Evolutionary conservation across 2,329 filamentous ascomycete genomes (phyloP), one percentile per base, ranked within the genome.

Genomic region (Taxawa tesnikishii): DNA sequence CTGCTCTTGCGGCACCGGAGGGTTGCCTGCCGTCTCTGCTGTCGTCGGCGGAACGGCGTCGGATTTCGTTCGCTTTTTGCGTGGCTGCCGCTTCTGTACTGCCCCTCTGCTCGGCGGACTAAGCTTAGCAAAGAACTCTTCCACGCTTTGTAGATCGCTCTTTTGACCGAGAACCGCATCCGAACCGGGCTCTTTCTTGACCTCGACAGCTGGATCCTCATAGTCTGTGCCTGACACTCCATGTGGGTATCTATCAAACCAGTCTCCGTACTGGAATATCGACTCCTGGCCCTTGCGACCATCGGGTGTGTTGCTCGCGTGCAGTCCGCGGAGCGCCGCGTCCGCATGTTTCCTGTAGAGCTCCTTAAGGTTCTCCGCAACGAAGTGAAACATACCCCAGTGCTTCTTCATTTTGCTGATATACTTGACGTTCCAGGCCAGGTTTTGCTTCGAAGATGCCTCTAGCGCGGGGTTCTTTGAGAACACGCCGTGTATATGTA

Each of bases 301-400:
- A 14, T 53, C 50, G 26, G 50, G 46, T 11, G 40, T 49, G 15
- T 17, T 10, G 54, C 38, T 59, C 52, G 41, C 65, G 9, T 53
- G 56, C n/a, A 65, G 65, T 7, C 82, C 83, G 43, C 75, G 72
- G 32, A 78, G 67, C 17, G 78, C 75, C n/a, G 79, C 79, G 53
- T 94, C 85, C 11, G 85, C 78, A 44, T 85, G 88, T 29, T 76
- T 73, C 31, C 81, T 75, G 51, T 94, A 98, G 39, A 92, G 75
- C 33, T 88, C 81, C 38, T 90, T 85, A 21, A 94, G 68, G 47
- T 88, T 90, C 51, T 96, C 87, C 1, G 84, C 79, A 71, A 96
- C 87, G 60, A 85, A 94, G 52, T 94, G 83, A 51, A 96, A 94
- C 80, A 94, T 93, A 38, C 88, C 90, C 90, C 90, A 98, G 48